A percentile compares a stretch with the other conserved stretches of the same genome.
Conservation (phyloP, 2,329 filamentous ascomycete genomes). For the Aspergillus luchuensis region DNA sequence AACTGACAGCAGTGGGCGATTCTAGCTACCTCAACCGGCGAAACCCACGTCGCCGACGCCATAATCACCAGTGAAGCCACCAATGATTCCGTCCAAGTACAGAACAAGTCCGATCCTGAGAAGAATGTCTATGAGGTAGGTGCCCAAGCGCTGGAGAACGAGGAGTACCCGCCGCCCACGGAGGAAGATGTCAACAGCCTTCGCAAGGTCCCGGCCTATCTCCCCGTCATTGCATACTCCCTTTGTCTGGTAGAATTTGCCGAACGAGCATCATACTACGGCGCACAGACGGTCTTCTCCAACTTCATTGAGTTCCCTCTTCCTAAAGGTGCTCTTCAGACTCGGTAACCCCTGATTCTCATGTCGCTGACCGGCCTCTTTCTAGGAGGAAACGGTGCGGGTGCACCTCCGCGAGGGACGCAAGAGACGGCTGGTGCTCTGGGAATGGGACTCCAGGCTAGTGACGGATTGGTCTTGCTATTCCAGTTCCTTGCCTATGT, state of each 20-base stretch:
- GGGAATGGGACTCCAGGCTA: constrained; percentile 58
- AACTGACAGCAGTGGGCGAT: neutral
- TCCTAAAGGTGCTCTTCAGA: constrained; percentile 52
- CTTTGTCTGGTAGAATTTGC: constrained; percentile 63
- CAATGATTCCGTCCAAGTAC: neutral
- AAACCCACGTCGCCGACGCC: constrained; percentile 2
- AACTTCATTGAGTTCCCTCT: constrained; percentile 66
- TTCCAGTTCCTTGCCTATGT: constrained; percentile 57
- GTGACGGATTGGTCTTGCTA: constrained; percentile 56
- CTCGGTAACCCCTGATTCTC: neutral
- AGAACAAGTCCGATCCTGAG: constrained; percentile 1
- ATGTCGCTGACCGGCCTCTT: neutral
- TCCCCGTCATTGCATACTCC: constrained; percentile 58
- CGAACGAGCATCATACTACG: constrained; percentile 64
- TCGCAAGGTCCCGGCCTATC: constrained; percentile 52
- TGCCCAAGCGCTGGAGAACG: constrained; percentile 2
- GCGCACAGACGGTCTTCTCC: constrained; percentile 56
- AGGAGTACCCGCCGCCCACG: constrained; percentile 45
- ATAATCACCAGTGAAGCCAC: neutral
- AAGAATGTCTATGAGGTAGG: constrained; percentile 1
- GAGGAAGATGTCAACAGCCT: constrained; percentile 51
- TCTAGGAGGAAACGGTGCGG: constrained; percentile 42
- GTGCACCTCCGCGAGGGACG: constrained; percentile 37
- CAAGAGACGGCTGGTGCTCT: constrained; percentile 60
- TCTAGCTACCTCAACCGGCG: constrained; percentile 2